Percentiles rank a stretch among this genome's conserved stretches.
phyloP scores from a whole-genome alignment of 2,329 filamentous ascomycete species.

The Aspergillus fijiensis region DNA sequence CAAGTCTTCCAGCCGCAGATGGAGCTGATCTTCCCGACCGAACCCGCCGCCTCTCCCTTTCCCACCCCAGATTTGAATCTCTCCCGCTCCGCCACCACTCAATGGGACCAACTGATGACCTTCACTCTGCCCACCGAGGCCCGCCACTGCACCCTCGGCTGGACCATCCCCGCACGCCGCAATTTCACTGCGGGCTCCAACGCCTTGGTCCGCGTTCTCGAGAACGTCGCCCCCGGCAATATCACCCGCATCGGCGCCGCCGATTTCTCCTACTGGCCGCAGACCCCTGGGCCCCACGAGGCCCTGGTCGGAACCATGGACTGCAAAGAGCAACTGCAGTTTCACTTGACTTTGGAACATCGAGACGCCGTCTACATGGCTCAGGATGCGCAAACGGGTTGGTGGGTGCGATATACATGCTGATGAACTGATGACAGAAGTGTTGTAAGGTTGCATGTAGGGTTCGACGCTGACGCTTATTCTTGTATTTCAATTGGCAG shows the following conservation, averaged over 20 bases:
- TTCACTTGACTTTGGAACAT: not conserved
- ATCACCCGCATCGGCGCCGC: not conserved
- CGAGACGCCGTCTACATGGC: conserved; percentile 7
- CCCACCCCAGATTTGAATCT: conserved; percentile 4
- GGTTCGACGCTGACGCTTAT: not conserved
- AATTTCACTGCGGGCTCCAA: conserved; percentile 7
- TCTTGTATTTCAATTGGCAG: not conserved
- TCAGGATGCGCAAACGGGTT: conserved; percentile 6
- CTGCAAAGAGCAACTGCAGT: not conserved
- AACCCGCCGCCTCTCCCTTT: not conserved
- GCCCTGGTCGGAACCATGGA: not conserved
- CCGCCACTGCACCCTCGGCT: conserved; percentile 1
- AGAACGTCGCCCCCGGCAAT: not conserved
- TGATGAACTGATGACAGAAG: not conserved
- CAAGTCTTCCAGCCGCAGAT: not conserved
- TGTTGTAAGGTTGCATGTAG: not conserved
- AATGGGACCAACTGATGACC: conserved; percentile 7
- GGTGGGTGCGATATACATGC: conserved; percentile 8
- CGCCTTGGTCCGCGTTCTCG: conserved; percentile 2
- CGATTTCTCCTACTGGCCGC: conserved; percentile 10
- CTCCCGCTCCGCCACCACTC: not conserved
- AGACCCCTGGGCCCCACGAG: not conserved
- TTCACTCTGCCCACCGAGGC: conserved; percentile 2
- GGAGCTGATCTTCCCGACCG: not conserved
- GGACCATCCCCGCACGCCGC: conserved; percentile 4